A percentile compares a stretch with the other conserved stretches of the same genome.
phyloP scores from a whole-genome alignment of 805 yeast genomes.

The Ascoidea rubescens region DNA sequence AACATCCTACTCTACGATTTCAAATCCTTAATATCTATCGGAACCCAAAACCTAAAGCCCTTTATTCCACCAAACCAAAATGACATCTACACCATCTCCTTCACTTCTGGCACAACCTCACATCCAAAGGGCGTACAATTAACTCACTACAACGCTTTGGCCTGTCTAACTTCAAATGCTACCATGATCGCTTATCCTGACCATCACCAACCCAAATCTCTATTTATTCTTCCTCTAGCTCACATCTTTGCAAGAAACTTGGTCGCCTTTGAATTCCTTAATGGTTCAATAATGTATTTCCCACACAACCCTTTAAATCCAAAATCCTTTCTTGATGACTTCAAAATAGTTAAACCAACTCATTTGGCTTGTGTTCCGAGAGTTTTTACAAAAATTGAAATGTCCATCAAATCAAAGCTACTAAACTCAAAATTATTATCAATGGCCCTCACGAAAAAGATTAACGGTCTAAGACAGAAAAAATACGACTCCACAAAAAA shows the following conservation, averaged over 20 bases:
- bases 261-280: constrained; percentile 26
- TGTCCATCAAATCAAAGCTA: constrained; percentile 38
- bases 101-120: constrained; percentile 73
- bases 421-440: constrained; percentile 19
- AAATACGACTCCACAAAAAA: not conserved
- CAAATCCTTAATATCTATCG: constrained; percentile 17
- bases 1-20: constrained; percentile 16
- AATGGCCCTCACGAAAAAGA: constrained; percentile 27
- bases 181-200: constrained; percentile 13
- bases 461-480: not conserved
- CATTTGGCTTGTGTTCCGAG: constrained; percentile 49
- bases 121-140: constrained; percentile 59
- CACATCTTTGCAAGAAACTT: constrained; percentile 35
- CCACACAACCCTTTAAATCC: constrained; percentile 39
- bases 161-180: constrained; percentile 24
- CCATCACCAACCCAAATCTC: constrained; percentile 16
- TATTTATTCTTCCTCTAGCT: constrained; percentile 34
- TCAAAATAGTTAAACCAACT: constrained; percentile 38
- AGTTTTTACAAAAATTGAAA: constrained; percentile 46
- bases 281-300: constrained; percentile 40
- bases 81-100: constrained; percentile 45
- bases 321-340: constrained; percentile 44
- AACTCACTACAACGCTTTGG: constrained; percentile 29
- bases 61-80: constrained; percentile 35
- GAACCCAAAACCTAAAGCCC: constrained; percentile 23